Evolutionary conservation across 331 rosid species (phyloP).

Genomic region (Quercus phellos): DNA sequence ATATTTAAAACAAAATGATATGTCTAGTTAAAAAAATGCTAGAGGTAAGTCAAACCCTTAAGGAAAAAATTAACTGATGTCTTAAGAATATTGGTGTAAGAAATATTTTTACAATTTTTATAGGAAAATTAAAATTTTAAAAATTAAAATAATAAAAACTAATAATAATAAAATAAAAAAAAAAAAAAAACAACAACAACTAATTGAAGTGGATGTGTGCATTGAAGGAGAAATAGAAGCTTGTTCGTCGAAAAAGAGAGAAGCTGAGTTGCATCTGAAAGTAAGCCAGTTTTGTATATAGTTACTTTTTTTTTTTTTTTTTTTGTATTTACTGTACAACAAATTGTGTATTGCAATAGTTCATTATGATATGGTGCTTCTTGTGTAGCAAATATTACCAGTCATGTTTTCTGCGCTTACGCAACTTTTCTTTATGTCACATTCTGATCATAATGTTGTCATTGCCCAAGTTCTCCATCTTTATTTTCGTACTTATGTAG

Average conservation of each 20-base stretch:
- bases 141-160: too few species aligned
- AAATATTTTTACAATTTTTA: too few species aligned
- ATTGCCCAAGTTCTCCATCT: background rate
- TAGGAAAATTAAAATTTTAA: too few species aligned
- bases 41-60: too few species aligned
- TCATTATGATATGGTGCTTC: background rate
- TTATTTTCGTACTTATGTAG: background rate
- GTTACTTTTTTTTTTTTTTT: background rate
- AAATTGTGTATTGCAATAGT: background rate
- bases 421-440: background rate
- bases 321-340: too few species aligned
- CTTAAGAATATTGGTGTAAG: fast-evolving
- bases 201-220: too few species aligned
- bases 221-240: too few species aligned
- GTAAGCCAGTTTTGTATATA: conserved; percentile 34
- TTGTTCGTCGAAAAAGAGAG: background rate
- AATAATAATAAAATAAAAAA: too few species aligned
- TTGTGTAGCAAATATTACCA: background rate
- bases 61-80: too few species aligned
- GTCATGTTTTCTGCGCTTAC: background rate
- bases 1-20: too few species aligned
- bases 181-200: too few species aligned
- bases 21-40: too few species aligned
- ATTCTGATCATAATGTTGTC: background rate
- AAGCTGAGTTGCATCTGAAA: conserved; percentile 34